Base-by-base conservation (phyloP, 169 alveolate genomes). In the Plasmodium berghei region DNA sequence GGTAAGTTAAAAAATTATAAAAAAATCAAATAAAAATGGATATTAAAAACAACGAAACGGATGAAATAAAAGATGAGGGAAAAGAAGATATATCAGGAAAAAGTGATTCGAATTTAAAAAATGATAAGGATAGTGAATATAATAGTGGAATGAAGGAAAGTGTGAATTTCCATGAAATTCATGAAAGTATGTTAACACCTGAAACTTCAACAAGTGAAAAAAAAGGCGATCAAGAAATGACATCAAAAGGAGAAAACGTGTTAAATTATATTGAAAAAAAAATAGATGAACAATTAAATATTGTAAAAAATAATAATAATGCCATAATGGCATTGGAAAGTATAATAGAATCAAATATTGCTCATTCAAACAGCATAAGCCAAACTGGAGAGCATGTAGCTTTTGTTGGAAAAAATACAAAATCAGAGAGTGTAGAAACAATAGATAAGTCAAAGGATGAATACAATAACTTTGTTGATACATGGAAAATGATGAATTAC, bases 221-320 rank as follows among this genome's bases (percentile, higher is more conserved):
- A 34, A 34, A 34, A 34, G 42, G 6, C 22, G 20, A 14, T 52
- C 59, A 14, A 14, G 24, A 18, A 52, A 8, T 12, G 59, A 0
- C 59, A 0, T 3, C 59, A 52, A 12, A n/a, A 14, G 14, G 4
- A 5, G 26, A 18, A 58, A 20, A 9, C 0, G 72, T 9, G 24
- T n/a, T 12, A 18, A 26, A 40, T 18, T 14, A 24, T 16, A 26
- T 52, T 12, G 72, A 63, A 34, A 26, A 63, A 34, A 63, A 28
- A 10, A 26, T 63, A 24, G 72, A 63, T 26, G 24, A 63, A 34
- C 72, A 63, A 63, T 28, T 63, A 12, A 34, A 9, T 28, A 63
- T 40, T 28, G 16, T 28, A 14, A 22, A 63, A 18, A 40, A 34
- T 26, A 63, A 34, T 9, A 12, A 46, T 24, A 63, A 63, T 9